Percentiles rank a stretch among this genome's conserved stretches.
Conservation (phyloP, 2,329 filamentous ascomycete species). For the Clonostachys rhizophaga region DNA sequence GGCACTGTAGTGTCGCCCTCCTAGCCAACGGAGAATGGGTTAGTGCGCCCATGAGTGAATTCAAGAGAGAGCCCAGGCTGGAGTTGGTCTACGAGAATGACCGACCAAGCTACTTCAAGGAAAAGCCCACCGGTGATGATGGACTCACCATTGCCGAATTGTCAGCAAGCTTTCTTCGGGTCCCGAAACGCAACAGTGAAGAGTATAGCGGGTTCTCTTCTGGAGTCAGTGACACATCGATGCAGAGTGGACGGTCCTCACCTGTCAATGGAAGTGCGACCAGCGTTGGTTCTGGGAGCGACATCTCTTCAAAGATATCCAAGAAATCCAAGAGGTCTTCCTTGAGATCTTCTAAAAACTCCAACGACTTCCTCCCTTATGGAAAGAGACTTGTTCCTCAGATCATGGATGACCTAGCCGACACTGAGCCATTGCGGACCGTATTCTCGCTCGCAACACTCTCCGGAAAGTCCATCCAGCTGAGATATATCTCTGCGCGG, state of each 20-base stretch:
- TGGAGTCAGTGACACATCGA: too few species aligned
- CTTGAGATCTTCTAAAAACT: constrained; percentile 10
- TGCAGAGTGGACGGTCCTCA: too few species aligned
- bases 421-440: constrained; percentile 13
- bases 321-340: constrained; percentile 19
- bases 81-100: constrained; percentile 13
- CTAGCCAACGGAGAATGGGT: constrained; percentile 13
- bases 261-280: too few species aligned
- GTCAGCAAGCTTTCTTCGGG: neutral
- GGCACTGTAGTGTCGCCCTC: constrained; percentile 18
- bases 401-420: constrained; percentile 17
- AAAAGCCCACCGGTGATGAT: neutral
- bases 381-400: constrained; percentile 17
- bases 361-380: constrained; percentile 1
- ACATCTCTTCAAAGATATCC: constrained; percentile 13
- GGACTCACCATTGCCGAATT: neutral
- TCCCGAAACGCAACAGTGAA: constrained; percentile 1
- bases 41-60: constrained; percentile 17
- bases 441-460: constrained; percentile 14
- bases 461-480: constrained; percentile 6
- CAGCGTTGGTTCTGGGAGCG: constrained; percentile 14
- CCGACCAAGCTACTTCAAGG: constrained; percentile 6
- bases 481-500: constrained; percentile 13
- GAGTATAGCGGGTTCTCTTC: too few species aligned
- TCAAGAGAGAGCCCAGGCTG: constrained; percentile 10